phyloP scores from a whole-genome alignment of 2,329 filamentous ascomycete species.

The Cytospora schulzeri region DNA sequence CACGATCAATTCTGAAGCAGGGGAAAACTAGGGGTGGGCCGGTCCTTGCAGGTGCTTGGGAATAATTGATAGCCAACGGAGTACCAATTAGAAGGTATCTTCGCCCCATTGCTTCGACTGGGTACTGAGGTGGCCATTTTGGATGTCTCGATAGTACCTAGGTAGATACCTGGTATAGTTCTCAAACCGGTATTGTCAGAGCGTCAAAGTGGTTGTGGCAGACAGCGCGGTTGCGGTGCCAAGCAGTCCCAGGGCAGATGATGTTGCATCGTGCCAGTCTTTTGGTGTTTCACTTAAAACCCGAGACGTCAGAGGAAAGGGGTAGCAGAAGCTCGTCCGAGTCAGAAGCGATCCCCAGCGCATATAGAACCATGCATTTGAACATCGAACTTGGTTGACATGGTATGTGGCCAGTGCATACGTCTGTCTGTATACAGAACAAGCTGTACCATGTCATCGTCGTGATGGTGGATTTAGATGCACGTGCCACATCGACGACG shows the following conservation, averaged over 20 bases:
- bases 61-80: slow-evolving; percentile 5
- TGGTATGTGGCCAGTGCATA: background rate
- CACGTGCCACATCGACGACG: no score
- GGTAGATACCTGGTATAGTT: slow-evolving; percentile 11
- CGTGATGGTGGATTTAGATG: no score
- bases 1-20: slow-evolving; percentile 15
- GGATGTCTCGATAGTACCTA: slow-evolving; percentile 3
- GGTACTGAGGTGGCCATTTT: background rate
- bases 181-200: slow-evolving; percentile 10
- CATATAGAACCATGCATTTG: background rate
- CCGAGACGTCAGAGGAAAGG: slow-evolving; percentile 44
- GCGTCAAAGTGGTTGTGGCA: slow-evolving; percentile 9
- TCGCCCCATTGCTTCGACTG: background rate
- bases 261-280: slow-evolving; percentile 35
- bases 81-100: background rate
- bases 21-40: slow-evolving; percentile 17
- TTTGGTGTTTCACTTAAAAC: slow-evolving; percentile 51
- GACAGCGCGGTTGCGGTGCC: slow-evolving; percentile 17
- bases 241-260: slow-evolving; percentile 23
- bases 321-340: slow-evolving; percentile 15
- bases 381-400: background rate
- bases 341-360: slow-evolving; percentile 8
- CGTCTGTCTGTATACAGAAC: background rate
- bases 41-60: slow-evolving; percentile 14
- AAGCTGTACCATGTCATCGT: background rate